phyloP scores from a whole-genome alignment of 495 filamentous ascomycete genomes.

The Pseudotulostoma volvatum region DNA sequence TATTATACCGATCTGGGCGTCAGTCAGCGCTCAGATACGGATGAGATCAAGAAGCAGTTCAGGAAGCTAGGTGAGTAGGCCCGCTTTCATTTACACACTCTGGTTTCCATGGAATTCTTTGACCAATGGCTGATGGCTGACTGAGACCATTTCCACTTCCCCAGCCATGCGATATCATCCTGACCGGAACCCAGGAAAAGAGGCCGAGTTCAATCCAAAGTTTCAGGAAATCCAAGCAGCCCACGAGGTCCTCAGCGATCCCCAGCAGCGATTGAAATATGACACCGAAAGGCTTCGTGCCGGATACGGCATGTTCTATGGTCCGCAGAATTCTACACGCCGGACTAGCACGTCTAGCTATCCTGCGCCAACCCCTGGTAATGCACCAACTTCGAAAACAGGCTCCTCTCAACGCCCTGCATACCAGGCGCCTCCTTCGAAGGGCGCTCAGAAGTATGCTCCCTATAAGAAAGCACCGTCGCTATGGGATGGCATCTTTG shows the following conservation, averaged over 20 bases:
- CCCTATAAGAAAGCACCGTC: constrained; percentile 31
- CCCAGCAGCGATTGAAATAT: constrained; percentile 50
- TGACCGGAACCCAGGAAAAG: constrained; percentile 73
- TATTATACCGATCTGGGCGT: constrained; percentile 81
- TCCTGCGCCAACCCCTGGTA: constrained; percentile 9
- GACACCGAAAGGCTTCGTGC: constrained; percentile 49
- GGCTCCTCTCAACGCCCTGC: constrained; percentile 12
- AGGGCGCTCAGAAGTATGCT: constrained; percentile 39
- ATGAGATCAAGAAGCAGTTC: constrained; percentile 76
- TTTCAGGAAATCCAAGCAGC: constrained; percentile 78
- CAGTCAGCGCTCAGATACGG: constrained; percentile 38
- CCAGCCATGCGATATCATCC: constrained; percentile 74
- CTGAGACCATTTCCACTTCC: too few relatives aligned
- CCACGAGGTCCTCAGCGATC: constrained; percentile 65
- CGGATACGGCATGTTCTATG: constrained; percentile 27
- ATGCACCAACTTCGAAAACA: constrained; percentile 18
- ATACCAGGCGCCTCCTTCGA: constrained; percentile 29
- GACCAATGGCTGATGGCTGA: not conserved
- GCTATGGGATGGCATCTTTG: constrained; percentile 26
- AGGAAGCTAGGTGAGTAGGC: constrained; percentile 54
- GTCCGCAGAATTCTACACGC: constrained; percentile 17
- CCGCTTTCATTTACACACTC: too few relatives aligned
- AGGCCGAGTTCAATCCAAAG: constrained; percentile 57
- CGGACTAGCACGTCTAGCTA: constrained; percentile 13
- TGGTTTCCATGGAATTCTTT: not conserved